Conservation (phyloP, 768 basidiomycete genomes). For the Pleurotus sapidus region DNA sequence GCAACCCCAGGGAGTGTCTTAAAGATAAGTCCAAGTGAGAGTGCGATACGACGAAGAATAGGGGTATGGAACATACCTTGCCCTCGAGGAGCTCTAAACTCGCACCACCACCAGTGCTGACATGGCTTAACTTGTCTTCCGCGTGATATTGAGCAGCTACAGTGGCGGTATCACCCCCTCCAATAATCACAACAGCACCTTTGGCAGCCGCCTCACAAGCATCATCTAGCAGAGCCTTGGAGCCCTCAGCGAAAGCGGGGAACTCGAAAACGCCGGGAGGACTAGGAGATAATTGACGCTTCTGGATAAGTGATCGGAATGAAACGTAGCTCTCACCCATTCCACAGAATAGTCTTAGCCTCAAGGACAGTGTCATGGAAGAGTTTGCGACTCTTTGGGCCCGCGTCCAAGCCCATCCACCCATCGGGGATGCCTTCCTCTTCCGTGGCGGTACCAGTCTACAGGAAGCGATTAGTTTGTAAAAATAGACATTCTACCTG, state of each 20-base stretch:
- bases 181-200: constrained; percentile 91
- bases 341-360: constrained; percentile 97
- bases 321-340: constrained; percentile 53
- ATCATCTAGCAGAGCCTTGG: constrained; percentile 79
- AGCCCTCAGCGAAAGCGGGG: constrained; percentile 85
- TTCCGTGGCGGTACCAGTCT: constrained; percentile 80
- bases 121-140: constrained; percentile 91
- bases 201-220: constrained; percentile 82
- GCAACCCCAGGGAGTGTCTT: constrained; percentile 90
- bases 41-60: background rate
- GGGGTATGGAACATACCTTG: constrained; percentile 58
- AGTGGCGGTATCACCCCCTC: constrained; percentile 96
- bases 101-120: constrained; percentile 94
- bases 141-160: constrained; percentile 82
- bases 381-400: constrained; percentile 76
- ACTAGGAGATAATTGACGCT: constrained; percentile 35
- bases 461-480: background rate
- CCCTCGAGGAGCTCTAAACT: constrained; percentile 96
- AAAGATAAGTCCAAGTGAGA: constrained; percentile 13
- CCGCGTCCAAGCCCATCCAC: constrained; percentile 95
- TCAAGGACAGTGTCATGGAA: constrained; percentile 80
- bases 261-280: constrained; percentile 99
- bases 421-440: constrained; percentile 85
- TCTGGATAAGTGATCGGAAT: background rate
- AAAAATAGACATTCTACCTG: background rate